phyloP scores from a whole-genome alignment of 1,139 yeast genomes.

The Kodamaea plutei region DNA sequence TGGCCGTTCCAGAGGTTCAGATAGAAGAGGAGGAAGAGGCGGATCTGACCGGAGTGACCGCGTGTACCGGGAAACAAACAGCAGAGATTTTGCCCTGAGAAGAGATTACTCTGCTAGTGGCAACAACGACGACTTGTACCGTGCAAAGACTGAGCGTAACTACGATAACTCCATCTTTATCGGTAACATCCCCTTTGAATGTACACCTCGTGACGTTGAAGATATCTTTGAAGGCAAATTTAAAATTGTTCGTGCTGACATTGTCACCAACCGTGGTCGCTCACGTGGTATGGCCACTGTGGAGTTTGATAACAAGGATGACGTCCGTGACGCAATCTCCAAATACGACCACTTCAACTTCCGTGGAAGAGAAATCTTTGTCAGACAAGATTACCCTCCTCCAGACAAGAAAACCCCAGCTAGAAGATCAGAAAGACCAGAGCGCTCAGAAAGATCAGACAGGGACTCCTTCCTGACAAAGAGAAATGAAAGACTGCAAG shows the following conservation, averaged over 20 bases:
- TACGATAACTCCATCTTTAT: slow-evolving; percentile 67
- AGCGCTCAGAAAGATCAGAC: slow-evolving; percentile 12
- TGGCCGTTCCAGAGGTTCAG: slow-evolving; percentile 18
- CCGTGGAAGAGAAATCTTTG: slow-evolving; percentile 80
- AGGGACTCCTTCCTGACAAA: slow-evolving; percentile 9
- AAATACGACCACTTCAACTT: slow-evolving; percentile 64
- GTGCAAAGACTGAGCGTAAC: slow-evolving; percentile 53
- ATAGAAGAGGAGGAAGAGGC: slow-evolving; percentile 16
- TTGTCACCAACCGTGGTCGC: slow-evolving; percentile 77
- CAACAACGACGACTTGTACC: slow-evolving; percentile 26
- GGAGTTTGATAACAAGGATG: slow-evolving; percentile 66
- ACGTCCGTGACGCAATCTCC: slow-evolving; percentile 72
- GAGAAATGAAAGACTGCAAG: slow-evolving; percentile 9
- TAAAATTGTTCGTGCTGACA: slow-evolving; percentile 78
- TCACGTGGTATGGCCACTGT: slow-evolving; percentile 94
- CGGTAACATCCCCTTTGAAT: slow-evolving; percentile 69
- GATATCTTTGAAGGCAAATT: slow-evolving; percentile 62
- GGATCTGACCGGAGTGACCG: slow-evolving; percentile 8
- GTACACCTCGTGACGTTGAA: slow-evolving; percentile 56
- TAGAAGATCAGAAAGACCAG: slow-evolving; percentile 7
- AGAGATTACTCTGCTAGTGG: slow-evolving; percentile 21
- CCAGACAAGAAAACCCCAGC: slow-evolving; percentile 41
- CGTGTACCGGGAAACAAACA: slow-evolving; percentile 18
- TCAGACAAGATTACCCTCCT: slow-evolving; percentile 85
- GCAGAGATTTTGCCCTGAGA: slow-evolving; percentile 22